Evolutionary conservation across 192 early-diverging fungal genomes (phyloP).

Genomic region (Backusella luteola): DNA sequence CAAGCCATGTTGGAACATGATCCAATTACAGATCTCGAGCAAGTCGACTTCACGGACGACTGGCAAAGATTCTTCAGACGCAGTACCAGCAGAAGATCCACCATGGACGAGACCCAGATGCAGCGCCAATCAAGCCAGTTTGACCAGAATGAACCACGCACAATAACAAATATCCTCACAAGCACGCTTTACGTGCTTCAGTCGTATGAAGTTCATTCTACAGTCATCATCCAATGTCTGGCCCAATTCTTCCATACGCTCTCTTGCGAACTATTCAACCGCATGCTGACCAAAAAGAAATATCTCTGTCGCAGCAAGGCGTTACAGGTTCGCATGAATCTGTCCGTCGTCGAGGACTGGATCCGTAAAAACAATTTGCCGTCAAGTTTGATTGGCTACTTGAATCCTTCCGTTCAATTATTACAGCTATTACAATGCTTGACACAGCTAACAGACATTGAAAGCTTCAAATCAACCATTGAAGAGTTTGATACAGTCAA

Average conservation of each 20-base stretch:
- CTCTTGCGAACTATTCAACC: constrained; percentile 82
- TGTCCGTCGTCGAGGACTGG: constrained; percentile 84
- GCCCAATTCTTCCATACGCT: constrained; percentile 79
- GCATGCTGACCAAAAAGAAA: constrained; percentile 74
- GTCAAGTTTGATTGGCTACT: constrained; percentile 40
- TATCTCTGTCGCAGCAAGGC: constrained; percentile 76
- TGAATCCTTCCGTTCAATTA: constrained; percentile 77
- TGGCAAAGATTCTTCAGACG: constrained; percentile 55
- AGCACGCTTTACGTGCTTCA: constrained; percentile 67
- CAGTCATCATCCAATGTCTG: constrained; percentile 68
- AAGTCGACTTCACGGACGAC: constrained; percentile 54
- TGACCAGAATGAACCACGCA: constrained; percentile 51
- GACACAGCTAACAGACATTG: constrained; percentile 67
- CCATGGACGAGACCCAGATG: background rate
- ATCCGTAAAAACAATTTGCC: constrained; percentile 58
- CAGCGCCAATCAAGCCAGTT: background rate
- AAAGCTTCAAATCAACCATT: constrained; percentile 72
- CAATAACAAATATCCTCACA: constrained; percentile 71
- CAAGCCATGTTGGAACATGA: constrained; percentile 68
- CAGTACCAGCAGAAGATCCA: constrained; percentile 30
- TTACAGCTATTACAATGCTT: constrained; percentile 80
- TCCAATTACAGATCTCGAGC: constrained; percentile 67
- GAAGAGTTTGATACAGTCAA: constrained; percentile 65
- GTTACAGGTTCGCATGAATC: constrained; percentile 82
- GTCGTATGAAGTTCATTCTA: constrained; percentile 73